Base-by-base conservation (phyloP, 495 filamentous ascomycete genomes). In the Podospora bellae-mahoneyi region DNA sequence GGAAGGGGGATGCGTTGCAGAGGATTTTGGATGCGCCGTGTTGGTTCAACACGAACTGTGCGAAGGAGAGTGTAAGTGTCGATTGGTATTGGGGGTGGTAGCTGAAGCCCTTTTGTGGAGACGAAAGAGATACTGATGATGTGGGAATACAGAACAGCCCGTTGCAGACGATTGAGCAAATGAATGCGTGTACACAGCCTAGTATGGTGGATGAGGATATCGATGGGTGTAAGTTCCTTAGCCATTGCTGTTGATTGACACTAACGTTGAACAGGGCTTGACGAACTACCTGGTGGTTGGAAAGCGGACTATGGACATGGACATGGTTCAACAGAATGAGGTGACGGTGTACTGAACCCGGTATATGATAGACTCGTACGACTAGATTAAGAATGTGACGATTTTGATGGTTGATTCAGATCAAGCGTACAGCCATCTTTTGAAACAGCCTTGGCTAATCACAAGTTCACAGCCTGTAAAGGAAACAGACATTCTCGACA, bases 11-110 rank as follows among this genome's bases (percentile, higher is more conserved):
- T 65, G 68, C 75, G n/a, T 71, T 81, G 7, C 79, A 81, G 76
- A 69, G 75, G 6, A 78, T 78, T n/a, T 78, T 81, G 79, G 77
- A 81, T 68, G 64, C 64, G 34, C 75, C 76, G 70, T 76, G 74
- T 65, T 81, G 79, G 71, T 79, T 80, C 71, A 81, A 80, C 62
- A 79, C 82, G 55, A 77, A 76, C 60, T 81, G 79, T 66, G 77
- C 60, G 2, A 63, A 63, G 13, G 61, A 63, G 61, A 39, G 28
- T 19, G 55, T 58, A 20, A 20, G 55, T 58, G n/a, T 6, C n/a
- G 5, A 15, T 26, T 58, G n/a, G 20, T 20, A 5, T 58, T 58
- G 55, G 13, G 55, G n/a, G 20, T 57, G 54, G 18, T 7, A 1
- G 13, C 39, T 48, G 39, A 48, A 13, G 1, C 39, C 39, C 39